Base-by-base conservation (phyloP, 805 yeast genomes). In the Maudiozyma turicensis region DNA sequence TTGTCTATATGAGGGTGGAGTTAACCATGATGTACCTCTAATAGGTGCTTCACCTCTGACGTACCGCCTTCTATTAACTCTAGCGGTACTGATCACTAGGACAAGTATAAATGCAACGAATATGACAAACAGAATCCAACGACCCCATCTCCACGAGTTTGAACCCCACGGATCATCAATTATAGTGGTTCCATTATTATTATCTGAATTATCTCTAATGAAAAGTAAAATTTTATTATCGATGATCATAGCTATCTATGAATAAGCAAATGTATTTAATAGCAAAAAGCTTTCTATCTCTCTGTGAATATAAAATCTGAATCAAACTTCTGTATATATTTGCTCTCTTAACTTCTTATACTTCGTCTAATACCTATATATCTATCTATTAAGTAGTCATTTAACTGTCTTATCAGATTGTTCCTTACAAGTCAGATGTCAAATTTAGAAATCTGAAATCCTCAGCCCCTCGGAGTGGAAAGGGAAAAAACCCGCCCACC, bases 1-100 rank as follows among this genome's bases (percentile, higher is more conserved):
- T 55, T 81, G 87, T 44, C 72, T 62, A 59, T 86, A 86, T 9
- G 82, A 72, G 0, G 95, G 95, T 6, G 96, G 96, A 0, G 93
- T 84, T 70, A 88, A 78, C 95, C 95, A 85, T 9, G 85, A 77
- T 0, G 93, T 85, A 8, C 91, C 91, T 51, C 77, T 69, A 1
- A 86, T 70, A 0, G 95, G 95, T 30, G 68, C 71, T 52, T 71
- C 67, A 41, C 78, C 77, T 34, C 58, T 41, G 5, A 32, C 50
- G 0, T 57, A 52, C 63, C 95, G 72, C 49, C 71, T 72, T 43
- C 70, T 75, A 58, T 85, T 85, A 11, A 78, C 69, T 37, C 77
- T 58, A 29, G 83, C 64, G 0, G 85, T 80, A 43, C 74, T 74
- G 0, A 75, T 31, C 3, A 82, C 54, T 3, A 80, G 68, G 1